Base-by-base conservation (phyloP, 768 basidiomycete species). In the Neoboletus subvelutipes region DNA sequence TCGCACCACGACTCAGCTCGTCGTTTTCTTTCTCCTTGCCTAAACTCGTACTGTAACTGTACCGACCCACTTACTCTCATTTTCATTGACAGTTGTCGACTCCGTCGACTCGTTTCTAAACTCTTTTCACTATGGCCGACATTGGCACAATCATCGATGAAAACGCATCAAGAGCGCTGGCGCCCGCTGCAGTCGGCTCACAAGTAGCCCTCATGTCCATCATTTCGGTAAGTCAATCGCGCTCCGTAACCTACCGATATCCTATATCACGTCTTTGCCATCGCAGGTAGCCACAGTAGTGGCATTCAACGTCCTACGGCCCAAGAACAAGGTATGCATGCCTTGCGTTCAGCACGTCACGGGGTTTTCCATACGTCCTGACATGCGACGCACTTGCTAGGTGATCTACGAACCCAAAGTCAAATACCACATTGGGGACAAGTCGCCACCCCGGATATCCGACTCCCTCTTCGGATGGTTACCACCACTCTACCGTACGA, bases 381-480 rank as follows among this genome's bases (percentile, higher is more conserved):
- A 60, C 39, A 43, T 26, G 36, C 26, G 20, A 41, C 28, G 24
- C 13, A n/a, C 40, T 3, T 18, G 5, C 45, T 57, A 92, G 92
- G 83, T 92, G 59, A 84, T 94, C 56, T 96, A 96, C 67, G 91
- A 94, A 69, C 94, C 93, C 59, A 97, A 95, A 75, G 85, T 92
- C 73, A 95, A 95, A 73, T 95, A 94, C 68, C 90, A 92, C 66
- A 78, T 83, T 57, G 88, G 86, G 41, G 72, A 84, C 72, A 92
- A 92, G 70, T 76, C 80, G 28, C 92, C 90, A 31, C 92, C 92
- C 8, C 83, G 83, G 24, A 90, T 96, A 71, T 86, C 86, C 39
- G 86, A 90, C 71, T 86, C 88, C 2, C 70, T 96, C 45, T 83
- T 93, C 47, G 91, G 92, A 60, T 99, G 96, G 96, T 76, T 98